Evolutionary conservation across 1,284 basidiomycete genomes (phyloP), one percentile per base, ranked within the genome.

Genomic region (Ceratobasidium sp.): DNA sequence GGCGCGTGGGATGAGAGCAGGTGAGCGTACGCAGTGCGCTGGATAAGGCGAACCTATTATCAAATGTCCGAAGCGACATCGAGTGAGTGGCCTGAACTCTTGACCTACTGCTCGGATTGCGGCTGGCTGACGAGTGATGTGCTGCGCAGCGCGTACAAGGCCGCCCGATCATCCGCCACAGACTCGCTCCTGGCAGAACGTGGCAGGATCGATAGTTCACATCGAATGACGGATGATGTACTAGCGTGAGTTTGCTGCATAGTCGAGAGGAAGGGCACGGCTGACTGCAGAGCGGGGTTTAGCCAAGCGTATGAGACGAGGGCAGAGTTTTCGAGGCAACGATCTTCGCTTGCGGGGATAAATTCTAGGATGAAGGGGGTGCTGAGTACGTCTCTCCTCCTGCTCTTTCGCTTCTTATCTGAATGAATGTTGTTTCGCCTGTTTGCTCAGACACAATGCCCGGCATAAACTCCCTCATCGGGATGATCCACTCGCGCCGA

Each of bases 281-380:
- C 43, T 46, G 43, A 46, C 43, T 43, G 41, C 11, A 8, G 22
- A 5, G n/a, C 29, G 76, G 39, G 64, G 19, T 74, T 27, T 77
- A 98, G 96, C 68, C 97, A 99, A 90, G 98, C 98, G 37, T 98
- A 98, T 79, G 97, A 96, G 78, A 98, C 97, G 0, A 90, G 97
- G n/a, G 87, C 93, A 43, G 96, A 98, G 81, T 98, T 99, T 82
- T 85, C 87, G n/a, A 87, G 89, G 64, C 98, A 99, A 82, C 87
- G 94, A 22, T 82, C 86, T 4, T 89, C 91, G 37, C 84, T 99
- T 49, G 83, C 88, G 9, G 86, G 89, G 24, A 94, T 98, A 78
- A 93, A 94, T 80, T 84, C 89, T 9, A 89, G 96, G 27, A 96
- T 99, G 90, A 83, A 87, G 62, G 87, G 89, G 65, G 93, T 96